phyloP scores from a whole-genome alignment of 768 basidiomycete genomes.

The Kockovaella imperatae region DNA sequence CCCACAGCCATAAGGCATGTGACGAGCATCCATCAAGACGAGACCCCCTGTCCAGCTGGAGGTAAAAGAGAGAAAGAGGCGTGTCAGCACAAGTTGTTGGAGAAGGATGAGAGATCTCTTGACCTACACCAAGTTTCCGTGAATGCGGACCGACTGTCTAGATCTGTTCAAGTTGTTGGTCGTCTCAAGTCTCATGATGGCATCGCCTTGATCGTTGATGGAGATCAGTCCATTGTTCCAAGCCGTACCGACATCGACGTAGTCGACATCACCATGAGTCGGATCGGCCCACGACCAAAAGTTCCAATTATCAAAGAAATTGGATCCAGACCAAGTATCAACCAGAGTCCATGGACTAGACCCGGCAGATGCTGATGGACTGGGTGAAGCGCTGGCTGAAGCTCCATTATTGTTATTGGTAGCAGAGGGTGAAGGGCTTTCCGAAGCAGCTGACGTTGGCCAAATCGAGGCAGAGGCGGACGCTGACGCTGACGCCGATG shows the following conservation, averaged over 20 bases:
- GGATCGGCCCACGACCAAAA: constrained; percentile 62
- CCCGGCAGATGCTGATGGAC: neutral
- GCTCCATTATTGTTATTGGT: constrained; percentile 12
- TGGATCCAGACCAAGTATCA: constrained; percentile 50
- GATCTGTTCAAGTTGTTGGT: constrained; percentile 62
- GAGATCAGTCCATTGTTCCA: constrained; percentile 54
- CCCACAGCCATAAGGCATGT: constrained; percentile 86
- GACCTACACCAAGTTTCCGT: constrained; percentile 45
- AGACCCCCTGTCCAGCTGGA: constrained; percentile 53
- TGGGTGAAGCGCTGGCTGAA: constrained; percentile 24
- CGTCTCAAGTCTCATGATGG: constrained; percentile 81
- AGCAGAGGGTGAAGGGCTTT: constrained; percentile 7
- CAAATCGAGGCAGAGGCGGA: constrained; percentile 17
- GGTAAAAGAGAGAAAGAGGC: constrained; percentile 17
- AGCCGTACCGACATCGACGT: constrained; percentile 50
- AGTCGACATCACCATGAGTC: constrained; percentile 62
- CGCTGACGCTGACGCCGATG: constrained; percentile 12
- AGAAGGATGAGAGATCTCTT: constrained; percentile 46
- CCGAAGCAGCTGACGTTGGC: constrained; percentile 7
- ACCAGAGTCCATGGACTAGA: constrained; percentile 13
- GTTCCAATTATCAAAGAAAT: constrained; percentile 75
- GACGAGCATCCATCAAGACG: constrained; percentile 71
- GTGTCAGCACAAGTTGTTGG: constrained; percentile 44
- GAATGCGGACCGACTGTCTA: constrained; percentile 69
- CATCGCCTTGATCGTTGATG: constrained; percentile 65